Conservation (phyloP, 1,284 basidiomycete genomes). For the Stygiomarasmius scandens region DNA sequence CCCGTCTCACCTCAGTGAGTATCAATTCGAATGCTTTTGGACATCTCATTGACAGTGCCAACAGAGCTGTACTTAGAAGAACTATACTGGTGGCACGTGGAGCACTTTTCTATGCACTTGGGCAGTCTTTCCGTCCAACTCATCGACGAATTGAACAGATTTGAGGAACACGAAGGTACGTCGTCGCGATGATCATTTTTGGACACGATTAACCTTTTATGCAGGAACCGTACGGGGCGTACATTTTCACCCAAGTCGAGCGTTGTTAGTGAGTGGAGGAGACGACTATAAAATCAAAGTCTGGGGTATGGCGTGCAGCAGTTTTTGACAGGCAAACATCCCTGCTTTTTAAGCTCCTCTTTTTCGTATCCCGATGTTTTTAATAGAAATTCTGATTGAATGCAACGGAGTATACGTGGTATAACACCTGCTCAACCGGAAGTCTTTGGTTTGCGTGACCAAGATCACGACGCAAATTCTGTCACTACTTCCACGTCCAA, state of each 20-base stretch:
- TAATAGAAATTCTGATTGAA: too few relatives aligned
- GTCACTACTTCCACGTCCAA: background rate
- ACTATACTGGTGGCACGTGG: conserved; percentile 60
- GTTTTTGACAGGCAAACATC: too few relatives aligned
- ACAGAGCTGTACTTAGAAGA: conserved; percentile 47
- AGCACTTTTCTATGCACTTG: conserved; percentile 58
- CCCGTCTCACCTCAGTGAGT: conserved; percentile 50
- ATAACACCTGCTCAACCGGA: too few relatives aligned
- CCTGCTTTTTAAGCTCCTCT: too few relatives aligned
- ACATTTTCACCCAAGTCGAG: conserved; percentile 94
- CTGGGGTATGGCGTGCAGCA: conserved; percentile 69
- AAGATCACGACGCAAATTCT: background rate
- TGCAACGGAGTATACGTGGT: too few relatives aligned
- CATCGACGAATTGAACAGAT: conserved; percentile 70
- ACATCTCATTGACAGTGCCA: conserved; percentile 11
- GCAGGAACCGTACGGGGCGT: conserved; percentile 94
- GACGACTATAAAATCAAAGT: conserved; percentile 99
- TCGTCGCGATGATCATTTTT: conserved; percentile 17
- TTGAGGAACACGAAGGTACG: conserved; percentile 97
- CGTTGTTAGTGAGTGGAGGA: conserved; percentile 91
- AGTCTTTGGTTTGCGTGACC: too few relatives aligned
- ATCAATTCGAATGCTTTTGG: background rate
- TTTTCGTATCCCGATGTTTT: too few relatives aligned
- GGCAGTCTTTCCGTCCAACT: conserved; percentile 33
- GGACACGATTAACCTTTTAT: conserved; percentile 10